Base-by-base conservation (phyloP, 371 early-diverging fungal species). In the Nematocida minor region DNA sequence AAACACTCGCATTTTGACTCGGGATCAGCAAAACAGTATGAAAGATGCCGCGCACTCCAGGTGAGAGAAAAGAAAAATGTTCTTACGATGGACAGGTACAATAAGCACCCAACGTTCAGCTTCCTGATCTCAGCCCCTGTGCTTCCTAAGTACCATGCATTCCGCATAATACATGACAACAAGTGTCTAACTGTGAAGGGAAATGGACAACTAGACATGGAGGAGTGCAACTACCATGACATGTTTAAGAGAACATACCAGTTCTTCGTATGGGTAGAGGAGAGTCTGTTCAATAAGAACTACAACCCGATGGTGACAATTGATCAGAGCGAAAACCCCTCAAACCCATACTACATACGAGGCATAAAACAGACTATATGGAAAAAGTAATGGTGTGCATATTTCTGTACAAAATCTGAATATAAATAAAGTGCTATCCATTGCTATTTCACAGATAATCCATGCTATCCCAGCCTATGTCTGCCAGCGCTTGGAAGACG, bases 181-280 rank as follows among this genome's bases (percentile, higher is more conserved):
- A 64, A 55, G 66, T 74, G 77, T 46, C 22, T 74, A 14, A 38
- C 77, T 16, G 54, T 53, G 4, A 6, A 46, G 31, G 6, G 1
- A 4, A 32, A 48, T 22, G 49, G 49, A 9, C 9, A 22, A 6
- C 20, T 55, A 14, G 7, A 4, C 9, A 31, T 53, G 11, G 55
- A 66, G 6, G 55, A 63, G 53, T 74, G 77, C 32, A 54, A 41
- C 42, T 63, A 64, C 34, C 9, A 53, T 27, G 55, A 51, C 46
- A 42, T 46, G 31, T 20, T 16, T 20, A 63, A 64, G 46, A 63
- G 46, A 41, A 22, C 25, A n/a, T 20, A 7, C 25, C 77, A 74
- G 51, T 42, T 74, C 2, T 74, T 74, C 66, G 42, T 38, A 0
- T 74, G 77, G 77, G 64, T 74, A 11, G 60, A 54, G 27, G 34